These are phyloP conservation scores for Dichotomopilus funicola DNA, from an alignment of 2,329 filamentous ascomycete genomes.

Conservation along the genomic window DNA sequence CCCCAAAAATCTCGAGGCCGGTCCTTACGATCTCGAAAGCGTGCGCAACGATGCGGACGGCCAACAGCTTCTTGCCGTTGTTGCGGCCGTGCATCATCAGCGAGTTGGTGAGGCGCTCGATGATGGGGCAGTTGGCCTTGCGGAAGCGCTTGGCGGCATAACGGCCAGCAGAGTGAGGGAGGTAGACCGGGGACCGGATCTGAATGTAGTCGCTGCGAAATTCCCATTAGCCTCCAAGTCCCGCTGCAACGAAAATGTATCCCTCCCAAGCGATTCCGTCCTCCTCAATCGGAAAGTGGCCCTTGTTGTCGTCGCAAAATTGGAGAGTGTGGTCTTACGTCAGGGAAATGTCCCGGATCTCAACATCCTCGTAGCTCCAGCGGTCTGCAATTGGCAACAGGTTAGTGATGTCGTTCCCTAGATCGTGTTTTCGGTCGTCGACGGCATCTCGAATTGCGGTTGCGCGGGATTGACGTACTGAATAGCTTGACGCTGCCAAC, in stretches of 20 bases:
- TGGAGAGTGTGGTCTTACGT: constrained; percentile 64
- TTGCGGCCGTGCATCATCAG: constrained; percentile 99
- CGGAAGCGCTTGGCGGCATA: constrained; percentile 99
- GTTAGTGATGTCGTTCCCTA: constrained; percentile 14
- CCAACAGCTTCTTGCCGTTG: constrained; percentile 99
- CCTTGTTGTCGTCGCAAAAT: constrained; percentile 1
- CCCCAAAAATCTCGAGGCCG: not conserved
- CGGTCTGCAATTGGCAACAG: constrained; percentile 65
- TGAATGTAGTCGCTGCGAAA: constrained; percentile 91
- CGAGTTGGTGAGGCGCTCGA: constrained; percentile 99
- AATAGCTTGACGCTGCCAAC: constrained; percentile 93
- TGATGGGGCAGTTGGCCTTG: constrained; percentile 99
- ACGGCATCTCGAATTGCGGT: constrained; percentile 9
- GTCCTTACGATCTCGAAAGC: constrained; percentile 89
- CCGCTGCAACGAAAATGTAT: constrained; percentile 2
- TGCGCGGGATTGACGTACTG: constrained; percentile 36
- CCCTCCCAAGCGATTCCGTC: not conserved
- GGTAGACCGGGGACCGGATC: constrained; percentile 97
- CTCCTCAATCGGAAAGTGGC: not conserved
- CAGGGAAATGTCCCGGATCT: constrained; percentile 99
- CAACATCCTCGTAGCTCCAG: constrained; percentile 96
- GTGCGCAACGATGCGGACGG: constrained; percentile 98
- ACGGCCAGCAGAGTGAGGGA: constrained; percentile 96
- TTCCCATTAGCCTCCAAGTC: constrained; percentile 29
- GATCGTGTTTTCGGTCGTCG: constrained; percentile 1